These are phyloP conservation scores for Salpingoeca rosetta DNA, from an alignment of 78 protist genomes.

Conservation along the genomic window DNA sequence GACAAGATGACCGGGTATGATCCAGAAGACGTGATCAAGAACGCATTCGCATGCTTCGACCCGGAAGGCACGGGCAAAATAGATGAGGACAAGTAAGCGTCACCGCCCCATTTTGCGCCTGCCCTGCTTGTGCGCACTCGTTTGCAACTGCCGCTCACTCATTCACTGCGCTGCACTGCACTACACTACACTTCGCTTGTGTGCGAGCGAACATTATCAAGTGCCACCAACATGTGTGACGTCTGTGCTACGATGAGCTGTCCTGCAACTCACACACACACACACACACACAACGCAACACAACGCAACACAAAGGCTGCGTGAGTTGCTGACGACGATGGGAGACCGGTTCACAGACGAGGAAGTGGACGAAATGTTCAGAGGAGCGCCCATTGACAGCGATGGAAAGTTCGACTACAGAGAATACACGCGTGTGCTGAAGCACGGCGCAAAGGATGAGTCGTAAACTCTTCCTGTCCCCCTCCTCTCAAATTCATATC, in stretches of 20 bases:
- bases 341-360: constrained; percentile 46
- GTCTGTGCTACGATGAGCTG: neutral
- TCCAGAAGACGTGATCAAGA: constrained; percentile 59
- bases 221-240: neutral
- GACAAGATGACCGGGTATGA: constrained; percentile 37
- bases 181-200: no score
- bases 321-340: constrained; percentile 26
- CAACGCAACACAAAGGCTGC: neutral
- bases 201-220: no score
- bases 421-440: neutral
- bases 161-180: no score
- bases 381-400: neutral
- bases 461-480: neutral
- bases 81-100: constrained; percentile 35
- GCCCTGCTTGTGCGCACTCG: no score
- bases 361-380: constrained; percentile 9
- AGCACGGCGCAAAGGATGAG: constrained; percentile 2
- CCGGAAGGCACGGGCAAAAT: constrained; percentile 60
- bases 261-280: neutral
- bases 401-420: neutral
- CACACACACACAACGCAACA: neutral
- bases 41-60: constrained; percentile 73
- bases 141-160: no score
- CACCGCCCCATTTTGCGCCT: no score
- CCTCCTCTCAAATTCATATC: no score